These are phyloP conservation scores for Bolboschoenoplectus hybrid DNA, from an alignment of 202 grass and related monocot species.

Conservation along the genomic window DNA sequence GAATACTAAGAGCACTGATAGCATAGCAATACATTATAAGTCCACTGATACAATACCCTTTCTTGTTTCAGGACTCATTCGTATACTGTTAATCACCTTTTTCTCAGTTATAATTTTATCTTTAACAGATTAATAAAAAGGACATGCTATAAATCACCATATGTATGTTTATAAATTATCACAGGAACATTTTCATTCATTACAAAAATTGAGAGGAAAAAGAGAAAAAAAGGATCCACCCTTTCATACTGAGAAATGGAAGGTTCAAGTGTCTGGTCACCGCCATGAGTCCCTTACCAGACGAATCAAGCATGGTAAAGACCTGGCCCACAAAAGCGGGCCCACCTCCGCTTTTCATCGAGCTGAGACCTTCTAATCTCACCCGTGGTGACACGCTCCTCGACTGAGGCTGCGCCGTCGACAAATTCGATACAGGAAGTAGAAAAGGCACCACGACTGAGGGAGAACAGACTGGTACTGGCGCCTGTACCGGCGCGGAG, in stretches of 20 bases:
- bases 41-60: background rate
- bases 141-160: background rate
- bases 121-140: background rate
- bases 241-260: slow-evolving; percentile 67
- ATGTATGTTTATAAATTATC: background rate
- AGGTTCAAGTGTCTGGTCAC: slow-evolving; percentile 75
- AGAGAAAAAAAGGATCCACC: slow-evolving; percentile 38
- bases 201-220: background rate
- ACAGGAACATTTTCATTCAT: background rate
- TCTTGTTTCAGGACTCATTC: background rate
- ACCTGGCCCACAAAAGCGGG: slow-evolving; percentile 93
- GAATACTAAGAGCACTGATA: background rate
- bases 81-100: background rate
- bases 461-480: slow-evolving; percentile 40
- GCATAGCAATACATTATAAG: background rate
- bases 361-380: slow-evolving; percentile 50
- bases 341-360: slow-evolving; percentile 33
- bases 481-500: background rate
- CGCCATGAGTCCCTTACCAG: slow-evolving; percentile 92
- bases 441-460: slow-evolving; percentile 40
- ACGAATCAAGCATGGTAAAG: slow-evolving; percentile 96
- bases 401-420: slow-evolving; percentile 34
- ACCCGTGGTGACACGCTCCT: slow-evolving; percentile 43
- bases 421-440: slow-evolving; percentile 16
- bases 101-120: background rate